Evolutionary conservation across 176 grass and related monocot species (phyloP).

Genomic region (Zizania latifolia): DNA sequence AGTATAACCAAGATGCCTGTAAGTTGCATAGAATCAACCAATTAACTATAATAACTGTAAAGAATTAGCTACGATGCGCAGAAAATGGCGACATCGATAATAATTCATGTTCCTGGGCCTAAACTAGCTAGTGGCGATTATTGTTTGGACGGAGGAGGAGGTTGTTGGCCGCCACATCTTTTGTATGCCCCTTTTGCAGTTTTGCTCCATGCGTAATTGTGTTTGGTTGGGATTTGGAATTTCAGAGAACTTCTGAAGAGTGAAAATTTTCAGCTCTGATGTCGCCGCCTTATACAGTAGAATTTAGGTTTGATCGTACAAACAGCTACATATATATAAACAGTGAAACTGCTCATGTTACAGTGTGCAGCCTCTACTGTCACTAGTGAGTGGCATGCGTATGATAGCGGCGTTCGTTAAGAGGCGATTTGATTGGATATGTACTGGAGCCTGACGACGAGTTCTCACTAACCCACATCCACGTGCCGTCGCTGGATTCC

Average conservation of each 20-base stretch:
- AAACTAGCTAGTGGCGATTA: background rate
- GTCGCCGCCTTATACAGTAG: too few species aligned
- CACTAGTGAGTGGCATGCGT: background rate
- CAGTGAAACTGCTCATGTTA: too few species aligned
- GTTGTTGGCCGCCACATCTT: background rate
- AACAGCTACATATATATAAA: too few species aligned
- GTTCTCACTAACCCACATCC: too few species aligned
- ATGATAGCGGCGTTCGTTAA: background rate
- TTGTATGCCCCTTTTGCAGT: background rate
- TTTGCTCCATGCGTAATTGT: background rate
- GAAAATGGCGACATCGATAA: background rate
- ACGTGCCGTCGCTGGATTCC: background rate
- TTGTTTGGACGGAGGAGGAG: background rate
- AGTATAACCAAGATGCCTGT: background rate
- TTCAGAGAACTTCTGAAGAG: too few species aligned
- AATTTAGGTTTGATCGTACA: too few species aligned
- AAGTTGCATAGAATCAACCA: background rate
- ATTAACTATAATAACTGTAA: background rate
- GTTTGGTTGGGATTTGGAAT: too few species aligned
- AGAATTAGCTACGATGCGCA: background rate
- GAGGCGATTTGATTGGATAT: too few species aligned
- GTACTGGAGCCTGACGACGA: too few species aligned
- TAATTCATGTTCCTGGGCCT: slow-evolving; percentile 1
- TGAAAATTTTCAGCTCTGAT: too few species aligned
- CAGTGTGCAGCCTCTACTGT: too few species aligned